Percentiles rank a stretch among this genome's conserved stretches.
These are phyloP conservation scores for Ogataea ganodermae DNA, from an alignment of 805 yeast genomes.

Conservation along the genomic window DNA sequence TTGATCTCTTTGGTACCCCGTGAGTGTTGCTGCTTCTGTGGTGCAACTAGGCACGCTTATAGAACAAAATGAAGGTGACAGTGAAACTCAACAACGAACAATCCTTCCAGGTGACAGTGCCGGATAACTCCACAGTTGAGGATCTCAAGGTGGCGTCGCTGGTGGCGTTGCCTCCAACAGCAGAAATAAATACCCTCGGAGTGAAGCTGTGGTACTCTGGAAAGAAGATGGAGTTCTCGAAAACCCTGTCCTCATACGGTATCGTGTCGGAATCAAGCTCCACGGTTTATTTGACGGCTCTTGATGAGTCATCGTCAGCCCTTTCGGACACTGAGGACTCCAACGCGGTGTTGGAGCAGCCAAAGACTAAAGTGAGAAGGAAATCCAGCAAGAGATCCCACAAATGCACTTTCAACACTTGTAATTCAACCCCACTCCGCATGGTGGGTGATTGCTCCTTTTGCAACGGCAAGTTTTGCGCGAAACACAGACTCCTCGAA, in stretches of 20 bases:
- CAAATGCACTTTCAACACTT: slow-evolving; percentile 54
- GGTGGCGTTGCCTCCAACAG: slow-evolving; percentile 38
- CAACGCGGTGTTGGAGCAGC: slow-evolving; percentile 19
- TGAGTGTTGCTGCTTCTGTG: background rate
- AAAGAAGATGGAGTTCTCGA: slow-evolving; percentile 33
- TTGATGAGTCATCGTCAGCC: slow-evolving; percentile 25
- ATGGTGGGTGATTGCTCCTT: slow-evolving; percentile 83
- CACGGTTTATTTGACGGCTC: slow-evolving; percentile 33
- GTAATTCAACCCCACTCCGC: slow-evolving; percentile 64
- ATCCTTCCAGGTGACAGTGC: slow-evolving; percentile 47
- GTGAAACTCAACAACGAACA: slow-evolving; percentile 40
- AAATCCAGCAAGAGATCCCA: slow-evolving; percentile 42
- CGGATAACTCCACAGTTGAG: slow-evolving; percentile 53
- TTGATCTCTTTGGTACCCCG: background rate
- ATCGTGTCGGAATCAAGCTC: slow-evolving; percentile 31
- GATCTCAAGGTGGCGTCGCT: slow-evolving; percentile 50
- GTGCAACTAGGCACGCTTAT: background rate
- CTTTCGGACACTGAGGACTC: slow-evolving; percentile 21
- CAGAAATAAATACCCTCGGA: slow-evolving; percentile 13
- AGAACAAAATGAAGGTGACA: slow-evolving; percentile 46
- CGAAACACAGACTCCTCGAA: slow-evolving; percentile 83
- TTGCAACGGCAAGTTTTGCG: slow-evolving; percentile 83
- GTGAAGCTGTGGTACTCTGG: slow-evolving; percentile 38
- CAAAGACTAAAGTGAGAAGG: slow-evolving; percentile 31
- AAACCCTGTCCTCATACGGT: slow-evolving; percentile 29